Evolutionary conservation across 495 filamentous ascomycete genomes (phyloP), one percentile per base, ranked within the genome.

Genomic region (Penicillium cosmopolitanum): DNA sequence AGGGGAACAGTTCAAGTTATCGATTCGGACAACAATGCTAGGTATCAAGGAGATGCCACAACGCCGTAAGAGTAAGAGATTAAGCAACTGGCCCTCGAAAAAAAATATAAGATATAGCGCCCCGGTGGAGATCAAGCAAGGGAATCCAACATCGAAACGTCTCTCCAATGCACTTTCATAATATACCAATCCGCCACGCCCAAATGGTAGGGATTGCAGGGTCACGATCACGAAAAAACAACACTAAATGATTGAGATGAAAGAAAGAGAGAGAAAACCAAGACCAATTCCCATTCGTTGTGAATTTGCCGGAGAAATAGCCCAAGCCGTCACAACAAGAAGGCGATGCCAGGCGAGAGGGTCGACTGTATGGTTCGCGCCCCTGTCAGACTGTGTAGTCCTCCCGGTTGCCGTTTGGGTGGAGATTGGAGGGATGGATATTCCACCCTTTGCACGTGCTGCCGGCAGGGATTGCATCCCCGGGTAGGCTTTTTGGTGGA

Each of bases 21-120:
- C 47, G 36, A 58, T 58, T 54, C 23, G 12, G 34, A 53, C 16
- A 53, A 47, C 23, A 56, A 59, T 64, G 50, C 55, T 67, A 67
- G 61, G 64, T 69, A 66, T 67, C 56, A 64, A 64, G 18, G n/a
- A 59, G 50, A 61, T 58, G 48, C 59, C 54, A 57, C n/a, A 65
- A 59, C 61, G 56, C 65, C 59, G 13, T 31, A 35, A 54, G 47
- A 53, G 16, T 16, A 19, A 16, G 44, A 52, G 23, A 61, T 65
- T 58, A 57, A 64, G 53, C 53, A 57, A 57, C 28, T 46, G 48
- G 42, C 53, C 31, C 18, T 36, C 43, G 28, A 38, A 51, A 46
- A 50, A 54, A 42, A 51, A 31, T n/a, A n/a, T n/a, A 51, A n/a
- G 31, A 33, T 21, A 53, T 40, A 33, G 28, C 34, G 16, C 18